phyloP scores from a whole-genome alignment of 2,329 filamentous ascomycete genomes.

The Tolypocladium amazonense region DNA sequence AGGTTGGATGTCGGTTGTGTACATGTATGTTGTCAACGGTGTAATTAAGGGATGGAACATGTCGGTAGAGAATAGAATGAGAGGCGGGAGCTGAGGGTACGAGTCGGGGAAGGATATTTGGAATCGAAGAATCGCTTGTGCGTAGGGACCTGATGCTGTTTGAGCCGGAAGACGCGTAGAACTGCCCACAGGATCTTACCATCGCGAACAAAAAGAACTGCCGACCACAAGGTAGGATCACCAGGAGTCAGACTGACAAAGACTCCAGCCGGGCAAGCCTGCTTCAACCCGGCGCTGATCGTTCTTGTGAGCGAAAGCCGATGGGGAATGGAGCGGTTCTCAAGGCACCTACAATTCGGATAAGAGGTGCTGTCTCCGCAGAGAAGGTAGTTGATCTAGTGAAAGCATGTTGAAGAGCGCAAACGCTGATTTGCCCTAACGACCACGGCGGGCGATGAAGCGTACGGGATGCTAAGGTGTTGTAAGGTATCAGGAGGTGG shows the following conservation, averaged over 20 bases:
- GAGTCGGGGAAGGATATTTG: constrained; percentile 75
- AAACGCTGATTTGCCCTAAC: neutral
- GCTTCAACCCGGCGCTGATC: constrained; percentile 63
- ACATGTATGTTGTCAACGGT: constrained; percentile 88
- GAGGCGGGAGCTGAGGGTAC: constrained; percentile 70
- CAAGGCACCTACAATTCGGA: constrained; percentile 62
- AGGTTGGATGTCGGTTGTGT: constrained; percentile 68
- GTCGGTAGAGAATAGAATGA: constrained; percentile 82
- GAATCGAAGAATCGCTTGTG: constrained; percentile 78
- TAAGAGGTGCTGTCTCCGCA: constrained; percentile 67
- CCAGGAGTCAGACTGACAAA: constrained; percentile 78
- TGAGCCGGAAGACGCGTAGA: neutral
- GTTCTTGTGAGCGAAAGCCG: neutral
- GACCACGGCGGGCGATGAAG: neutral
- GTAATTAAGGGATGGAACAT: constrained; percentile 93
- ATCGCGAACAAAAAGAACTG: constrained; percentile 83
- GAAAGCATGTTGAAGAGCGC: constrained; percentile 4
- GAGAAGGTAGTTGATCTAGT: constrained; percentile 37
- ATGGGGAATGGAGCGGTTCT: neutral
- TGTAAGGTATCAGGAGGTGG: neutral
- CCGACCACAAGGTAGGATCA: constrained; percentile 74
- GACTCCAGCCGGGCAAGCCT: constrained; percentile 74
- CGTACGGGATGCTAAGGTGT: neutral
- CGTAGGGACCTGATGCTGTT: constrained; percentile 62
- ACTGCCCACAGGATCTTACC: constrained; percentile 39